Base-by-base conservation (phyloP, 345 rosid species). In the Excoecaria cochinchinensis region DNA sequence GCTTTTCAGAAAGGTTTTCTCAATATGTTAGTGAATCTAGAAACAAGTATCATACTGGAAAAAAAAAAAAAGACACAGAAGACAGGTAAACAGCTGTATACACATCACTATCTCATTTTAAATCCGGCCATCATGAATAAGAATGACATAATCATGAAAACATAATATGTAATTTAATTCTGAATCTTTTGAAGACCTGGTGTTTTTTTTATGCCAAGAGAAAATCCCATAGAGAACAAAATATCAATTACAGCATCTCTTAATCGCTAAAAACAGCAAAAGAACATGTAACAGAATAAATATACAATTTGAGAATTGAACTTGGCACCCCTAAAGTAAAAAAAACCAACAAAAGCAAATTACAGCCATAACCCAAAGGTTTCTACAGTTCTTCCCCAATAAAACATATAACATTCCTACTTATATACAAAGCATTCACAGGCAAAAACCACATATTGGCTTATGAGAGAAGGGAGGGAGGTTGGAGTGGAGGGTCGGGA, bases 1-100 rank as follows among this genome's bases (percentile, higher is more conserved):
- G 73, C 10, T 21, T 78, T 51, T 51, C 66, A 56, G 56, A 63
- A 70, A 62, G 61, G 21, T 44, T 53, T 46, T 55, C 55, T 21
- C 19, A 14, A 25, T n/a, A 21, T 68, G 51, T 61, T 38, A 44
- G 11, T 44, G 17, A 57, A 64, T 52, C 16, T 63, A n/a, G 47
- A 42, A 71, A 14, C 6, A 39, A 67, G n/a, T 60, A 24, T 16
- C 16, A 61, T 36, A 64, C 21, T 51, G 8, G 13, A 31, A 31
- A 31, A 44, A 0, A 44, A 44, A 1, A 8, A 44, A 1, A 44
- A 1, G 39, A 62, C 22, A 19, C 40, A 21, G 47, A 61, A 21
- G 53, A 13, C 17, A 50, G 40, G 51, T 12, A 58, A 14, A 22
- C 57, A 25, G 14, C 5, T 16, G 19, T 48, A 22, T n/a, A 5